Evolutionary conservation across 345 rosid genomes (phyloP), one percentile per base, ranked within the genome.

Genomic region (Gossypium mustelinum): DNA sequence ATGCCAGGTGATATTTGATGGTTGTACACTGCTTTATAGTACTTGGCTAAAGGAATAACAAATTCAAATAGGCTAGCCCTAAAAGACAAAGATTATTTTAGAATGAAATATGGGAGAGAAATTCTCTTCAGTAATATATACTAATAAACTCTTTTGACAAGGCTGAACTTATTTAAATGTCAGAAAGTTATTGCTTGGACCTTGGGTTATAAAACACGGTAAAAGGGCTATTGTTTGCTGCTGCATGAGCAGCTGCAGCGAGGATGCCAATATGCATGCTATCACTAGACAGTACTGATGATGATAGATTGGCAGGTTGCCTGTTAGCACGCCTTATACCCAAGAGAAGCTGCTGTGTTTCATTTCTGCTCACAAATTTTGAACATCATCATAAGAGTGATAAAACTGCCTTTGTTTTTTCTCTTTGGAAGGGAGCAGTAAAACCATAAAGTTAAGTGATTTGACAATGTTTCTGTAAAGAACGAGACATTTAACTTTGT

Each of bases 191-290:
- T 60, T 48, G 52, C 50, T 61, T 22, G 69, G 69, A 94, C 97
- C 98, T 93, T 9, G 99, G 99, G 83, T 95, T 95, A 79, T 86
- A 95, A 74, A 93, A 95, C 67, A 95, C 85, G 29, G 89, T 90
- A 77, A 95, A 93, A 4, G 97, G 98, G 65, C 99, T 93, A 74
- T 84, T 90, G 75, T 95, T 95, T 41, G 94, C 93, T 43, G 92
- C 94, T 9, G 99, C 99, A 87, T 95, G 99, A 82, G 99, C 98
- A 58, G 98, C 99, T 59, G 97, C 98, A 63, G 98, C 99, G 68
- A 95, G 99, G 78, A 95, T 90, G 72, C 99, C 99, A 27, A 95
- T 95, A 71, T 95, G 99, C 98, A 95, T 95, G 83, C 99, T 95
- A 68, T 95, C 99, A 61, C 99, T 95, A 55, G 98, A 91, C 82